phyloP scores from a whole-genome alignment of 495 filamentous ascomycete species.

The Lophium mytilinum region DNA sequence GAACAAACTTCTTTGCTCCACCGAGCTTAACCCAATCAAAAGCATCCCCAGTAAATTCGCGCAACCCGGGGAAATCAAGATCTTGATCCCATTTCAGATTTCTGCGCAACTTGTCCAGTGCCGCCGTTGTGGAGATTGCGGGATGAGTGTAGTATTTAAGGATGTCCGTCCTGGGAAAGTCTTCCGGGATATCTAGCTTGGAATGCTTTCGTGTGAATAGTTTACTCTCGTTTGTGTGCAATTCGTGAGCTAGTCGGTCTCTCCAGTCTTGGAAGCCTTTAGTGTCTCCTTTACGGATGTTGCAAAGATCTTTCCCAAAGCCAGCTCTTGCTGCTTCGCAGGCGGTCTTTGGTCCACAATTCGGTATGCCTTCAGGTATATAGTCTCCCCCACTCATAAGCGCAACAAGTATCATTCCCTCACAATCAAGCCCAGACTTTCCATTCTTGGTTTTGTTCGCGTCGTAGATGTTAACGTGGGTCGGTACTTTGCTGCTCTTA shows the following conservation, averaged over 20 bases:
- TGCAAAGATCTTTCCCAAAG: constrained; percentile 73
- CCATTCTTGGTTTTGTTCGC: constrained; percentile 44
- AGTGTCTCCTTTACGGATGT: constrained; percentile 35
- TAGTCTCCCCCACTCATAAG: constrained; percentile 97
- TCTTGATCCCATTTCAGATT: constrained; percentile 53
- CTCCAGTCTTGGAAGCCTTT: constrained; percentile 59
- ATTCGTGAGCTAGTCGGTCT: constrained; percentile 61
- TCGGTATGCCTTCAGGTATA: constrained; percentile 75
- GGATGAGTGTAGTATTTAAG: constrained; percentile 82
- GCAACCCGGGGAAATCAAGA: constrained; percentile 59
- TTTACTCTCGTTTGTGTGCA: constrained; percentile 76
- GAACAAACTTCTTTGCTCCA: constrained; percentile 79
- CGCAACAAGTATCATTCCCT: constrained; percentile 91
- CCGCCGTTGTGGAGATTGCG: constrained; percentile 56
- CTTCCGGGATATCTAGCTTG: constrained; percentile 63
- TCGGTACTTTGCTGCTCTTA: constrained; percentile 56
- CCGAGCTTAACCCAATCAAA: constrained; percentile 77
- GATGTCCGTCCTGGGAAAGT: constrained; percentile 71
- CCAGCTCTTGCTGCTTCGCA: constrained; percentile 85
- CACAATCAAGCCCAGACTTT: constrained; percentile 54
- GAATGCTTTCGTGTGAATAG: constrained; percentile 71
- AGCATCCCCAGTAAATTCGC: constrained; percentile 63
- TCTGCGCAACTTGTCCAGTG: constrained; percentile 49
- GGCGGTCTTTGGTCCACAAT: constrained; percentile 78
- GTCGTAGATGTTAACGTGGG: constrained; percentile 78